Evolutionary conservation across 1,284 basidiomycete species (phyloP).

Genomic region (Leccinum cinnamomeum): DNA sequence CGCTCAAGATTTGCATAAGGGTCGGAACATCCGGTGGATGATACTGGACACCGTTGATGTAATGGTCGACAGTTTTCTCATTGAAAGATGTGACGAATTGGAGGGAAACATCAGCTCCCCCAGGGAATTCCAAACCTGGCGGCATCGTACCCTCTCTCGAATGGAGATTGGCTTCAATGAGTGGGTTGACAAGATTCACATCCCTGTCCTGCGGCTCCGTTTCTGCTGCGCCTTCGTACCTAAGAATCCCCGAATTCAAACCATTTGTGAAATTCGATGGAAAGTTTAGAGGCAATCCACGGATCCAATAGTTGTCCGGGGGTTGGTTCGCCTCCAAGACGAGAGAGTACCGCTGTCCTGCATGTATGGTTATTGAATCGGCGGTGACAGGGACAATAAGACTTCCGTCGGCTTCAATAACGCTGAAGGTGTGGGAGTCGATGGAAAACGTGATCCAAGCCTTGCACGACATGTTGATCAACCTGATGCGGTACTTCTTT

Average conservation of each 20-base stretch:
- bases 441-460: conserved; percentile 43
- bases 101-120: conserved; percentile 29
- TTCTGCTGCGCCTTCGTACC: conserved; percentile 46
- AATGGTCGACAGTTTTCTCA: conserved; percentile 10
- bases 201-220: conserved; percentile 41
- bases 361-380: conserved; percentile 34
- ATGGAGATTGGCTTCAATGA: conserved; percentile 22
- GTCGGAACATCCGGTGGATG: conserved; percentile 35
- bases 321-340: conserved; percentile 39
- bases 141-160: conserved; percentile 13
- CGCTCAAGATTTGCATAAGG: conserved; percentile 47
- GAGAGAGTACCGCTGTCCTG: conserved; percentile 42
- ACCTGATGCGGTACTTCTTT: conserved; percentile 42
- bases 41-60: conserved; percentile 34
- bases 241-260: conserved; percentile 48
- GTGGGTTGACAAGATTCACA: conserved; percentile 1
- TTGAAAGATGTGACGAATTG: conserved; percentile 26
- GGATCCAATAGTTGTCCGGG: conserved; percentile 41
- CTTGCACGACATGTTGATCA: conserved; percentile 44
- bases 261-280: conserved; percentile 26
- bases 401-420: conserved; percentile 46
- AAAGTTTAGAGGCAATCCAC: conserved; percentile 28
- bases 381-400: conserved; percentile 33
- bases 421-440: conserved; percentile 38
- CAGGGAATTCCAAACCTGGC: conserved; percentile 26